Evolutionary conservation across 2,329 filamentous ascomycete genomes (phyloP).

Genomic region (Neocatenulostroma microsporum): DNA sequence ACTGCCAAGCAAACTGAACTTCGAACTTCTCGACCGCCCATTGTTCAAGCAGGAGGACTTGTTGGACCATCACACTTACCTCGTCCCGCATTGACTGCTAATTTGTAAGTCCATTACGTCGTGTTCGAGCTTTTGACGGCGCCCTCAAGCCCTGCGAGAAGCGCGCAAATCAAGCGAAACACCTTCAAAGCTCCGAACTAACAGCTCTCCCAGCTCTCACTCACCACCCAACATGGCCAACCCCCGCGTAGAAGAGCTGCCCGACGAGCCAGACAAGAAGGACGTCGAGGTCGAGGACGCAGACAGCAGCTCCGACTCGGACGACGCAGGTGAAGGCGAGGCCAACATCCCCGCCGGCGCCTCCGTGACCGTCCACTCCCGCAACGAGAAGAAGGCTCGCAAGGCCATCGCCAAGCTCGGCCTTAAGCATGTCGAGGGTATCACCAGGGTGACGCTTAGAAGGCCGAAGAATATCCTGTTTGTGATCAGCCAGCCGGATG

Average conservation of each 20-base stretch:
- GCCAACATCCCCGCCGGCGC: conserved; percentile 72
- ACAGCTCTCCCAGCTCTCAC: too few relatives aligned
- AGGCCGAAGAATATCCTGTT: conserved; percentile 99
- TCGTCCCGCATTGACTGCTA: too few relatives aligned
- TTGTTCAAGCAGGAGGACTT: too few relatives aligned
- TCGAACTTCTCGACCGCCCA: too few relatives aligned
- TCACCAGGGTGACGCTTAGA: conserved; percentile 95
- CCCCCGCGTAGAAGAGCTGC: conserved; percentile 94
- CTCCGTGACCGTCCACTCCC: conserved; percentile 86
- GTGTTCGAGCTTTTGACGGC: too few relatives aligned
- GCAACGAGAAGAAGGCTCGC: conserved; percentile 99
- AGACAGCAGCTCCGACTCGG: conserved; percentile 61
- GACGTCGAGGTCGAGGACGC: conserved; percentile 52
- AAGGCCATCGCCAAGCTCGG: conserved; percentile 99
- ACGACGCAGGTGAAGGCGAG: conserved; percentile 67
- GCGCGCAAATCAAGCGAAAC: too few relatives aligned
- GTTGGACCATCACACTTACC: too few relatives aligned
- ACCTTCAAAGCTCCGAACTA: too few relatives aligned
- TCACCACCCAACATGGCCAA: conserved; percentile 69
- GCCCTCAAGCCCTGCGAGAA: too few relatives aligned
- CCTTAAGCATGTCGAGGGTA: conserved; percentile 90
- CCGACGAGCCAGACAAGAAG: conserved; percentile 63
- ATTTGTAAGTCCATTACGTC: too few relatives aligned
- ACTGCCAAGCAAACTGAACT: too few relatives aligned
- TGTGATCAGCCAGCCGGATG: conserved; percentile 98